phyloP scores from a whole-genome alignment of 768 basidiomycete species.

The Holtermannia corniformis region DNA sequence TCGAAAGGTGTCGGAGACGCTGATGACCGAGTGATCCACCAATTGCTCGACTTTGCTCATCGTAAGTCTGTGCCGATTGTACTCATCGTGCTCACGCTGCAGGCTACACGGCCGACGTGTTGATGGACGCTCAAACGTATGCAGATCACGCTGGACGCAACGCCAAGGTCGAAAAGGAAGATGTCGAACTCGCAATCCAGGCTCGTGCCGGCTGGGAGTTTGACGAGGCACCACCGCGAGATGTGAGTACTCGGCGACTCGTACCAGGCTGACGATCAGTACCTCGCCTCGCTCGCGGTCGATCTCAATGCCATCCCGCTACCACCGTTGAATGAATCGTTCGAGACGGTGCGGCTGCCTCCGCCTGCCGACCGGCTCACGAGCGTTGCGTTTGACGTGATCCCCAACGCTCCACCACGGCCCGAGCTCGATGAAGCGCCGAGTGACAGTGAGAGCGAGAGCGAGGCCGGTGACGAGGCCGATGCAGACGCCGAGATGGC shows the following conservation, averaged over 20 bases:
- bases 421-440: constrained; percentile 4
- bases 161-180: constrained; percentile 35
- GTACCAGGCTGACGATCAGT: constrained; percentile 23
- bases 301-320: constrained; percentile 43
- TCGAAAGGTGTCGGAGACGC: constrained; percentile 44
- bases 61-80: constrained; percentile 27
- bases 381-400: constrained; percentile 43
- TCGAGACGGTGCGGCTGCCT: constrained; percentile 43
- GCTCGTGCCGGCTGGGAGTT: constrained; percentile 41
- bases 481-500: constrained; percentile 11
- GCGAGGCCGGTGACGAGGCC: constrained; percentile 2
- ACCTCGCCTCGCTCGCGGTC: constrained; percentile 42
- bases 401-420: constrained; percentile 27
- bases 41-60: constrained; percentile 45
- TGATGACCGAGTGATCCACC: constrained; percentile 44
- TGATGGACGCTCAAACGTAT: constrained; percentile 40
- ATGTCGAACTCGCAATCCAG: constrained; percentile 44
- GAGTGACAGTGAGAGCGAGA: constrained; percentile 9
- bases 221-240: constrained; percentile 42
- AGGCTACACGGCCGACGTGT: constrained; percentile 45
- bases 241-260: constrained; percentile 33
- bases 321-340: constrained; percentile 43
- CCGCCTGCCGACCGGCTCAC: constrained; percentile 42
- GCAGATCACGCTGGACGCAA: constrained; percentile 42
- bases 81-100: neutral